Evolutionary conservation across 805 yeast genomes (phyloP), one percentile per base, ranked within the genome.

Genomic region (Kodamaea hsintzibuensis): DNA sequence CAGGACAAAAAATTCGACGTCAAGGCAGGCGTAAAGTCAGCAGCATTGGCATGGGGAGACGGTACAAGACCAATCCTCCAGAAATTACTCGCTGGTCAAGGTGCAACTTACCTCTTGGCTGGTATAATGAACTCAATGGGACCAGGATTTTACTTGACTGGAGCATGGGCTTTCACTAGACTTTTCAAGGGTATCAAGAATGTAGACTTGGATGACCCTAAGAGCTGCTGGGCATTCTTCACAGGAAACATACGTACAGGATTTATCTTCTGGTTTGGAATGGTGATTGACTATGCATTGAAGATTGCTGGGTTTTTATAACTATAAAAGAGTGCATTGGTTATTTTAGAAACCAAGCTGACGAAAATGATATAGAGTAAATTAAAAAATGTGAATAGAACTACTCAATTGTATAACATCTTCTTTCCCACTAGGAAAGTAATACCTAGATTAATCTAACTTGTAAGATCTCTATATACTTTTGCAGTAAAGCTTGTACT

Each of bases 31-130:
- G 88, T 95, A 61, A 91, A 91, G 69, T 89, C 97, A 1, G 91
- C 98, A 0, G 99, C 99, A 7, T 79, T 95, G 60, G 92, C 89
- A 1, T 96, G 99, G 99, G 96, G 96, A 7, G 82, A 80, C 18
- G 79, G 82, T 33, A 82, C 97, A 0, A 91, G 88, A 66, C 79
- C 83, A 9, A 82, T 91, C 42, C 77, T 89, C 62, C 77, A 82
- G 45, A 85, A 81, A 0, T 66, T 91, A 58, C 81, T 90, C 6
- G 75, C 76, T 1, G 84, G 83, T 0, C 99, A 95, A 71, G 76
- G 88, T 58, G 81, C 80, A 1, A 69, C 85, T 40, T 81, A 84
- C 57, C 76, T 84, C 1, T 57, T 81, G 7, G 89, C 96, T 25
- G 98, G 98, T 0, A 62, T 81, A 18, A 72, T 85, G 66, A 85